These are phyloP conservation scores for Tylopilus plumbeoviolaceoides DNA, from an alignment of 768 basidiomycete genomes.

Conservation along the genomic window DNA sequence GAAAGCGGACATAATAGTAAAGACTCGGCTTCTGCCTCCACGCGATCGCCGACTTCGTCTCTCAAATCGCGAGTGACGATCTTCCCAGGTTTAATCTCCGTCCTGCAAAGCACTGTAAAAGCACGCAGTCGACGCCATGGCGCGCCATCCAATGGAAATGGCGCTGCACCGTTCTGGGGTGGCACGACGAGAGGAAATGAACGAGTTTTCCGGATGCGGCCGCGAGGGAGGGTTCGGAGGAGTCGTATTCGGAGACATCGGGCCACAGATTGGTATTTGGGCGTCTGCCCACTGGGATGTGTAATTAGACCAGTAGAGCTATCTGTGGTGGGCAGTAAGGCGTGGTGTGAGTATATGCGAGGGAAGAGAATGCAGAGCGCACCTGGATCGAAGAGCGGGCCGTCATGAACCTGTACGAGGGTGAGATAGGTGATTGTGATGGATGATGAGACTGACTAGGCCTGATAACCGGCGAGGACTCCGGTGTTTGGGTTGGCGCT, in stretches of 20 bases:
- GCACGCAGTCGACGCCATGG: constrained; percentile 76
- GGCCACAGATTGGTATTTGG: constrained; percentile 81
- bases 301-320: constrained; percentile 84
- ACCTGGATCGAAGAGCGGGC: constrained; percentile 63
- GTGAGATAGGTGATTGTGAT: background rate
- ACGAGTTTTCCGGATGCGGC: constrained; percentile 53
- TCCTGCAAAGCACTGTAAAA: constrained; percentile 76
- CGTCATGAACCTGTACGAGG: constrained; percentile 71
- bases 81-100: constrained; percentile 50
- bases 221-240: too few species aligned
- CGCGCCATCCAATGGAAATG: too few species aligned
- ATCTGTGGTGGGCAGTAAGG: constrained; percentile 63
- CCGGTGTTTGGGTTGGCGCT: constrained; percentile 74
- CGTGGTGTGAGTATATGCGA: background rate
- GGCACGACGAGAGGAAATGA: constrained; percentile 73
- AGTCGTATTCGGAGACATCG: constrained; percentile 67
- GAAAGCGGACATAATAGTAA: constrained; percentile 72
- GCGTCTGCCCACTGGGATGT: constrained; percentile 62
- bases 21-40: constrained; percentile 77
- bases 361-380: background rate
- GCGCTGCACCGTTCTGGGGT: constrained; percentile 68
- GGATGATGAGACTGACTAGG: constrained; percentile 48
- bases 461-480: constrained; percentile 83
- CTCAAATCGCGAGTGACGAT: constrained; percentile 58
- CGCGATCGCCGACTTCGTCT: constrained; percentile 70